Base-by-base conservation (phyloP, 164 flowering plant genomes). In the Stephania cephalantha region DNA sequence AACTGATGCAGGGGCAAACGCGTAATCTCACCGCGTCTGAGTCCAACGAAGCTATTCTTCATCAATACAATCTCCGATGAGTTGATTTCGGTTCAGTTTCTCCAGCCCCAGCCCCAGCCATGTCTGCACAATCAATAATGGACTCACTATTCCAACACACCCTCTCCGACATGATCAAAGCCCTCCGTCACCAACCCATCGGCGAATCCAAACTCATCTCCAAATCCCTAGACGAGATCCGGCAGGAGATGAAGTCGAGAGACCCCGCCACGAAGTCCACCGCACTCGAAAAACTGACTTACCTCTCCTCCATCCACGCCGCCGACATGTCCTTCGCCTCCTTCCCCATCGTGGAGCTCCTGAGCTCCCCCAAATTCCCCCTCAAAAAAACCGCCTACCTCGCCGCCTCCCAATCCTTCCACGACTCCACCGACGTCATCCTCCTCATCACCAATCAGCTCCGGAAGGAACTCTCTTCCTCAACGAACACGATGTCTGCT, bases 211-310 rank as follows among this genome's bases (percentile, higher is more conserved):
- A 81, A 12, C 80, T 90, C 87, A 81, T 93, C 69, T 76, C 92
- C 78, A 90, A 89, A 76, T 72, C 91, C 81, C 9, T 88, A 67
- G 95, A 88, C 9, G 95, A 91, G 72, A 92, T 92, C 82, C 89
- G 91, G 10, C 85, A 85, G 20, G 98, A 95, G 83, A 80, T 92
- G 88, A 91, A 89, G 61, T 89, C 99, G 42, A 90, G 93, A 5
- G 97, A 93, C 81, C 85, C 76, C n/a, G 74, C 76, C 46, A 89
- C 91, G 75, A 95, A 95, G 74, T 78, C 97, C 75, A 78, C 72
- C 46, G 99, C 99, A 64, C 90, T 95, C 66, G 87, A 90, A 45
- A 95, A 95, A 73, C 94, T 93, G 76, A 77, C 94, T 18, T 95
- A 91, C 76, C 90, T 93, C 73, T 81, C 73, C 79, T 85, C 97